Percentiles rank a stretch among this genome's conserved stretches.
These are phyloP conservation scores for Cladosporium austrohemisphaericum DNA, from an alignment of 2,329 filamentous ascomycete genomes.

Conservation along the genomic window DNA sequence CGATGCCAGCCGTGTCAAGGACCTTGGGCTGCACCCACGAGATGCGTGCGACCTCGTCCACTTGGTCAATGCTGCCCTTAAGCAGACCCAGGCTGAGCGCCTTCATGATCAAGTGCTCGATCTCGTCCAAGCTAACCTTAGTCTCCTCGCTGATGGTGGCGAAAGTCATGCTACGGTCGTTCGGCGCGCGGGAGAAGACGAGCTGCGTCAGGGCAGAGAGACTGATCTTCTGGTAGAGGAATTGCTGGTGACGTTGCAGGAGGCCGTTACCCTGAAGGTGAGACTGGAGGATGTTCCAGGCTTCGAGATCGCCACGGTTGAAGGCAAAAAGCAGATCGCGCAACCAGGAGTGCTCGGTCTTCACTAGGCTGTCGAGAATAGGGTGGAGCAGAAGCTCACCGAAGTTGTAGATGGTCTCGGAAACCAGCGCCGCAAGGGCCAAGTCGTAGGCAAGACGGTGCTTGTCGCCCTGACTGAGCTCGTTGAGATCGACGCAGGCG, in stretches of 20 bases:
- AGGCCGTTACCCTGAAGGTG: constrained; percentile 75
- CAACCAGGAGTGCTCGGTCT: constrained; percentile 78
- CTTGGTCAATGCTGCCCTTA: constrained; percentile 91
- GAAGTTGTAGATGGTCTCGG: constrained; percentile 97
- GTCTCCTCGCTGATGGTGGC: constrained; percentile 84
- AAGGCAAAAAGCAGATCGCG: constrained; percentile 95
- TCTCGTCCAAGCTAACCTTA: constrained; percentile 84
- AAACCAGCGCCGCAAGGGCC: constrained; percentile 85
- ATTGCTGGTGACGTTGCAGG: constrained; percentile 72
- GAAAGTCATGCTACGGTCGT: constrained; percentile 94
- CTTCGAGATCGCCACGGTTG: constrained; percentile 87
- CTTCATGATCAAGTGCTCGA: constrained; percentile 98
- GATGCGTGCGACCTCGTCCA: constrained; percentile 88
- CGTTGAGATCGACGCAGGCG: constrained; percentile 82
- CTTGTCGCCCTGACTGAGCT: constrained; percentile 70
- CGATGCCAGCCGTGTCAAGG: constrained; percentile 90
- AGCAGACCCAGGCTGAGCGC: constrained; percentile 90
- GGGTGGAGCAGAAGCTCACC: constrained; percentile 97
- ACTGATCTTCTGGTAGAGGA: constrained; percentile 96
- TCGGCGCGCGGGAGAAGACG: constrained; percentile 90
- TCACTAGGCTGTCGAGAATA: constrained; percentile 79
- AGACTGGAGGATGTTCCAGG: constrained; percentile 71
- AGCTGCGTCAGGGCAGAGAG: constrained; percentile 93
- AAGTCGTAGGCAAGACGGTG: constrained; percentile 86
- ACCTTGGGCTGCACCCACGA: constrained; percentile 99